phyloP scores from a whole-genome alignment of 2,329 filamentous ascomycete species.

The Botryotinia calthae region DNA sequence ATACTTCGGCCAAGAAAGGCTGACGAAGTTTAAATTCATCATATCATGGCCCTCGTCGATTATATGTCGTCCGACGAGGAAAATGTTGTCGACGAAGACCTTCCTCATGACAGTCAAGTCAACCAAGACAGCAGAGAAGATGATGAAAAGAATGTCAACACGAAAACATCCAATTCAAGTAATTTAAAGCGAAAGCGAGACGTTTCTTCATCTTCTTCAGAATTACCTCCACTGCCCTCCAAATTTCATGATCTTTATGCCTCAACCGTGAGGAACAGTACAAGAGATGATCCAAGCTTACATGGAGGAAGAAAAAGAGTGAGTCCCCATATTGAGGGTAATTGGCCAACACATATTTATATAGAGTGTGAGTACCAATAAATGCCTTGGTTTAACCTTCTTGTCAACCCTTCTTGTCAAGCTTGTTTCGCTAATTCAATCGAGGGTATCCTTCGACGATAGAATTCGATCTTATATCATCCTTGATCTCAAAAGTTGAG shows the following conservation, averaged over 20 bases:
- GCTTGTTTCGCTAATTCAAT: conserved; percentile 28
- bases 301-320: conserved; percentile 82
- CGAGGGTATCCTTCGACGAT: conserved; percentile 53
- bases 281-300: conserved; percentile 75
- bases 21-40: neutral
- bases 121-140: neutral
- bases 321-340: conserved; percentile 80
- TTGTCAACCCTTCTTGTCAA: neutral
- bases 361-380: conserved; percentile 70
- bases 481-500: conserved; percentile 44
- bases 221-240: conserved; percentile 70
- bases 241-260: conserved; percentile 89
- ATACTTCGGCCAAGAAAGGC: neutral
- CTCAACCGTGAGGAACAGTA: conserved; percentile 72
- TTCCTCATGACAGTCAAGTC: neutral
- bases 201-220: conserved; percentile 13
- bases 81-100: conserved; percentile 6
- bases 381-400: conserved; percentile 7
- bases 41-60: conserved; percentile 62
- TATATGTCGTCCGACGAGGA: conserved; percentile 58
- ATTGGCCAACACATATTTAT: conserved; percentile 92
- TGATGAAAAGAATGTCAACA: neutral
- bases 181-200: conserved; percentile 39
- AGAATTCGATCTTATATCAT: conserved; percentile 49
- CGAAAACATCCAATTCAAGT: neutral